A percentile compares a stretch with the other conserved stretches of the same genome.
phyloP scores from a whole-genome alignment of 1,284 basidiomycete species.

The Ceratobasidium sp. region DNA sequence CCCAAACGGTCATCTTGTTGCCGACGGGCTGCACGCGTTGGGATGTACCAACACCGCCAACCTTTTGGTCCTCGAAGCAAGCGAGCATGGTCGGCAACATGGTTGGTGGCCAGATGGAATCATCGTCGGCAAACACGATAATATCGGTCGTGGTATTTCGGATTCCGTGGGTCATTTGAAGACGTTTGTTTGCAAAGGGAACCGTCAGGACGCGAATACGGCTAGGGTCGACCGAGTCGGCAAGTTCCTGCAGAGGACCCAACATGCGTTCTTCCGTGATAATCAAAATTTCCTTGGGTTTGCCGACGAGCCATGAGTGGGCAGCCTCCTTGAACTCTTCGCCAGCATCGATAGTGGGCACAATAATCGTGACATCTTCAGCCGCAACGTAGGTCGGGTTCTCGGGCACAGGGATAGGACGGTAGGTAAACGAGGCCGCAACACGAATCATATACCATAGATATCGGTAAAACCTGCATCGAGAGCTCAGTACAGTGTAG shows the following conservation, averaged over 20 bases:
- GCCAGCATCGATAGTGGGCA: conserved; percentile 93
- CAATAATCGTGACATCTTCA: conserved; percentile 94
- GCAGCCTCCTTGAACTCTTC: conserved; percentile 95
- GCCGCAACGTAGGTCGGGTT: conserved; percentile 87
- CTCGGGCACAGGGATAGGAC: conserved; percentile 85
- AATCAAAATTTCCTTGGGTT: conserved; percentile 92
- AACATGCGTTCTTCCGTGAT: conserved; percentile 93
- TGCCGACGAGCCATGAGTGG: conserved; percentile 87
- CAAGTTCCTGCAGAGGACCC: conserved; percentile 85
- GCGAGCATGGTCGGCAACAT: conserved; percentile 85
- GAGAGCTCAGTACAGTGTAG: not conserved
- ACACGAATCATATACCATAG: conserved; percentile 89
- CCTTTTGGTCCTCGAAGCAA: conserved; percentile 92
- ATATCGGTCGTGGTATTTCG: conserved; percentile 90
- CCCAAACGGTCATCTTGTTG: conserved; percentile 87
- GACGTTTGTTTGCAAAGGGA: conserved; percentile 90
- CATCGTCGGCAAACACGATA: conserved; percentile 95
- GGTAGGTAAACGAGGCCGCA: conserved; percentile 77
- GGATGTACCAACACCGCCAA: conserved; percentile 90
- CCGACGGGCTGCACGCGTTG: conserved; percentile 88
- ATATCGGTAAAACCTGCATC: conserved; percentile 83
- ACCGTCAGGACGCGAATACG: conserved; percentile 89
- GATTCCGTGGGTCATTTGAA: conserved; percentile 93
- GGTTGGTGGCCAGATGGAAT: conserved; percentile 93
- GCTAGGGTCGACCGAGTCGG: conserved; percentile 83